These are phyloP conservation scores for Diversispora eburnea DNA, from an alignment of 192 early-diverging fungal species.

Conservation along the genomic window DNA sequence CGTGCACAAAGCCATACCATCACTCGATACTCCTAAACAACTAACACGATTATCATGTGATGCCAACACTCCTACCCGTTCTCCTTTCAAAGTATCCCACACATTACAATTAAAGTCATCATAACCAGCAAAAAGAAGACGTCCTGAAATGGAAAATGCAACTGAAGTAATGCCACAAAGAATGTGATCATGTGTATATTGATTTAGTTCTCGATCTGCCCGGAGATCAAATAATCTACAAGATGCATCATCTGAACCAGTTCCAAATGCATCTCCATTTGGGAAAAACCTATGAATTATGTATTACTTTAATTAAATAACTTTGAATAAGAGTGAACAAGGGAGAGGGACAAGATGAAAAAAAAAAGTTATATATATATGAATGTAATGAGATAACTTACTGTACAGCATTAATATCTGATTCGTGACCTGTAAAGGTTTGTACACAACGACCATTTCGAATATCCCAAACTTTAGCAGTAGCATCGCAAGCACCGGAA, in stretches of 20 bases:
- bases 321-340: not conserved
- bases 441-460: constrained; percentile 94
- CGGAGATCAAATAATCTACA: constrained; percentile 97
- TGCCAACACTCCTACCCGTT: constrained; percentile 88
- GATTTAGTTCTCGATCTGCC: constrained; percentile 96
- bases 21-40: constrained; percentile 92
- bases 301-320: not conserved
- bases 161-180: constrained; percentile 98
- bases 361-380: not conserved
- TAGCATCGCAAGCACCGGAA: constrained; percentile 97
- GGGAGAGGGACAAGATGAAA: not conserved
- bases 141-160: constrained; percentile 94
- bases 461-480: constrained; percentile 99
- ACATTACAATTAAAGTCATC: constrained; percentile 99
- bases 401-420: constrained; percentile 98
- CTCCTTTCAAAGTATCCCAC: constrained; percentile 97
- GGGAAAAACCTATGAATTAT: constrained; percentile 83
- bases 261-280: constrained; percentile 96
- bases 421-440: constrained; percentile 97
- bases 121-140: constrained; percentile 96
- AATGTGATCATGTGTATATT: constrained; percentile 98
- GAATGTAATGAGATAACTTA: constrained; percentile 36
- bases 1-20: constrained; percentile 98
- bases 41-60: constrained; percentile 96
- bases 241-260: constrained; percentile 97